A percentile compares a stretch with the other conserved stretches of the same genome.
These are phyloP conservation scores for Venturia asperata DNA, from an alignment of 2,329 filamentous ascomycete genomes.

Conservation along the genomic window DNA sequence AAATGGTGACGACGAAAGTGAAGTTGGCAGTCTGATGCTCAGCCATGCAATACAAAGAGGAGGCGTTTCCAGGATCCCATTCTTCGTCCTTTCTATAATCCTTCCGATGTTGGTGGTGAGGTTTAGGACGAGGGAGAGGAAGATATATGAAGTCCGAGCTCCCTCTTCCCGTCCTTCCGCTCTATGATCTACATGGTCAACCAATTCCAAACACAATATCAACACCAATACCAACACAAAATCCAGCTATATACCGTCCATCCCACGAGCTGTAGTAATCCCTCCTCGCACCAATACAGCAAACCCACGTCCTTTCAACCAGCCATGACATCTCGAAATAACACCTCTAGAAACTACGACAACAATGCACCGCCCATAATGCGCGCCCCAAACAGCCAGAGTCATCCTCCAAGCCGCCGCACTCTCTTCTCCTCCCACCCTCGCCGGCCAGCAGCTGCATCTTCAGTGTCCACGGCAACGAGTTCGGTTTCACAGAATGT, in stretches of 20 bases:
- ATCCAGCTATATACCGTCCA: neutral
- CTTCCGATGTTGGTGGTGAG: neutral
- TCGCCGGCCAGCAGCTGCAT: neutral
- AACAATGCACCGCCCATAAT: neutral
- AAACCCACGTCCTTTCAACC: neutral
- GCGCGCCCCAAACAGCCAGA: neutral
- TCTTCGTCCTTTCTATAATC: neutral
- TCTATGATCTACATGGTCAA: neutral
- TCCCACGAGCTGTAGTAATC: no score
- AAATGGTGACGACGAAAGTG: neutral
- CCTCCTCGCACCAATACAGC: neutral
- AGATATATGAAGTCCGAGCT: no score
- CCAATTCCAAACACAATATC: neutral
- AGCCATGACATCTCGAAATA: conserved; percentile 2
- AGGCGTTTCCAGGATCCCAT: neutral
- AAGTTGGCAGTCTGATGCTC: neutral
- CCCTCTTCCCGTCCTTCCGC: neutral
- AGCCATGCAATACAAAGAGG: neutral
- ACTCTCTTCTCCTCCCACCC: conserved; percentile 1
- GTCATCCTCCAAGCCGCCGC: conserved; percentile 9
- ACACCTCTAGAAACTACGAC: conserved; percentile 2
- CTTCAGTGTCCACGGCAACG: neutral
- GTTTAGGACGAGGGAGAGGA: conserved; percentile 9
- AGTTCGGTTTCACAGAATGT: neutral
- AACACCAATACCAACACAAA: neutral